Conservation (phyloP, 352 stramenopile genomes). For the Phytopythium oedochilum region DNA sequence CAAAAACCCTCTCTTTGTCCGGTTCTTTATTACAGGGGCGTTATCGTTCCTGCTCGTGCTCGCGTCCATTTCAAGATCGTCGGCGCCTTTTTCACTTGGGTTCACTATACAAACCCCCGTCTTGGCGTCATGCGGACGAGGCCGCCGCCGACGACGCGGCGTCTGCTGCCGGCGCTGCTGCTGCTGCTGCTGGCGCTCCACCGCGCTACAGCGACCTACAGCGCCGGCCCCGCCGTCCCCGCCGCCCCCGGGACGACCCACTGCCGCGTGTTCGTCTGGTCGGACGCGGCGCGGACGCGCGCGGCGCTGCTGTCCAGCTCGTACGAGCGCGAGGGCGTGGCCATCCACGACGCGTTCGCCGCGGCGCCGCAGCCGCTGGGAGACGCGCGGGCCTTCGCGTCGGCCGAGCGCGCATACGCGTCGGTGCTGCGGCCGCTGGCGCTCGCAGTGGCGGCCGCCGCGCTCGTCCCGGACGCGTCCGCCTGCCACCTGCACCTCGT, state of each 20-base stretch:
- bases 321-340: conserved; percentile 41
- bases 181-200: too few species aligned
- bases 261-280: conserved; percentile 58
- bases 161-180: too few species aligned
- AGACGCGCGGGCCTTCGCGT: conserved; percentile 12
- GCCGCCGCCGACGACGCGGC: too few species aligned
- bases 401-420: conserved; percentile 30
- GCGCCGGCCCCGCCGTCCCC: neutral
- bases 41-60: too few species aligned
- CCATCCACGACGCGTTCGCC: conserved; percentile 37
- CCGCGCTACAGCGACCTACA: too few species aligned
- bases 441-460: conserved; percentile 30
- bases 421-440: conserved; percentile 34
- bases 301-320: conserved; percentile 52
- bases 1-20: too few species aligned
- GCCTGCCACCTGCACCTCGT: conserved; percentile 7
- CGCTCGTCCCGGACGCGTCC: conserved; percentile 11
- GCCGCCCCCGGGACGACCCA: conserved; percentile 16
- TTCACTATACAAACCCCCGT: too few species aligned
- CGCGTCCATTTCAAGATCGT: too few species aligned
- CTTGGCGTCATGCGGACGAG: too few species aligned
- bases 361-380: conserved; percentile 17
- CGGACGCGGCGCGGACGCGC: conserved; percentile 24
- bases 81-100: too few species aligned
- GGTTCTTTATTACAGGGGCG: too few species aligned